These are phyloP conservation scores for Trypanosoma melophagium DNA, from an alignment of 208 protist species.

Conservation along the genomic window DNA sequence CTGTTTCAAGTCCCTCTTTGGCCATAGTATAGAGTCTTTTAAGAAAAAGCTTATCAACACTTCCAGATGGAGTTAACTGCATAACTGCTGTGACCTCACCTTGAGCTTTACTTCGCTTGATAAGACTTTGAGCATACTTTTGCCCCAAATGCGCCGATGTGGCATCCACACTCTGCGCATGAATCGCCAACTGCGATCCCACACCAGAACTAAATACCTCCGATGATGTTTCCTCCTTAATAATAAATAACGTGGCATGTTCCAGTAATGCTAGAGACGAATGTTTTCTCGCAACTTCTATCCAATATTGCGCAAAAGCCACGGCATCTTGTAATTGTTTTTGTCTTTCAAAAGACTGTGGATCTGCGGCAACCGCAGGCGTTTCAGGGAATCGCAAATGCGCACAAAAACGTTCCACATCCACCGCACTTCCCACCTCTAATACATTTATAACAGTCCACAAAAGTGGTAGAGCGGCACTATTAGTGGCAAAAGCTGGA, in stretches of 20 bases:
- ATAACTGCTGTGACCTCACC: conserved; percentile 54
- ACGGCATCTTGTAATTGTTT: conserved; percentile 46
- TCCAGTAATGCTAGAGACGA: conserved; percentile 60
- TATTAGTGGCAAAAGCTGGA: conserved; percentile 52
- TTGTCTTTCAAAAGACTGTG: conserved; percentile 51
- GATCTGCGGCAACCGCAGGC: conserved; percentile 50
- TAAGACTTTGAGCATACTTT: conserved; percentile 56
- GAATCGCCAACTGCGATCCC: conserved; percentile 19
- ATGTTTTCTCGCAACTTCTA: conserved; percentile 22
- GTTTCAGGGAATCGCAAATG: conserved; percentile 45
- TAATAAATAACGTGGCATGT: conserved; percentile 60
- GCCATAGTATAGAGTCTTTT: conserved; percentile 36
- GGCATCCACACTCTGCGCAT: conserved; percentile 9
- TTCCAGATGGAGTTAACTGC: conserved; percentile 28
- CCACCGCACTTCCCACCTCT: conserved; percentile 40
- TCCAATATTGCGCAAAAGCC: conserved; percentile 56
- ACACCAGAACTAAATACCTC: conserved; percentile 27
- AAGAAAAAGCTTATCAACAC: conserved; percentile 41
- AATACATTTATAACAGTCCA: conserved; percentile 74
- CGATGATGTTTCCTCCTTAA: conserved; percentile 44
- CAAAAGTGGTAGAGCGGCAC: conserved; percentile 63
- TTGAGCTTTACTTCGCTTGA: conserved; percentile 58
- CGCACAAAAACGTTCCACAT: conserved; percentile 61
- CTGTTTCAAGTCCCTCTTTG: conserved; percentile 3
- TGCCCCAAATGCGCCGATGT: background rate